Conservation (phyloP, 441 rosid genomes). For the Populus tomentosa region DNA sequence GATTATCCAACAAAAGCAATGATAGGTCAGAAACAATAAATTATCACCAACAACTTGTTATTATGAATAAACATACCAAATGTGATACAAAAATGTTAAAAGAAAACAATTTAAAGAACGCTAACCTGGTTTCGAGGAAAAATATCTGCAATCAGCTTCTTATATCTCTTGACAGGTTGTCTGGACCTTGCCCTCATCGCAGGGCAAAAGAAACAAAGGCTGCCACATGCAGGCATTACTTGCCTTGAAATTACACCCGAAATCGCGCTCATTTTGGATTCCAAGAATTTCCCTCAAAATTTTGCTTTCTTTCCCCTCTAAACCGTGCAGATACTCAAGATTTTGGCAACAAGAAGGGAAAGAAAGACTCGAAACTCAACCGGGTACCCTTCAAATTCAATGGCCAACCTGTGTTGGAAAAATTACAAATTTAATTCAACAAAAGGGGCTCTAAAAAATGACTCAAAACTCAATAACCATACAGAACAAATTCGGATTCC, state of each 20-base stretch:
- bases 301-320: constrained; percentile 46
- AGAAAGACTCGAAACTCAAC: constrained; percentile 34
- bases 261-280: constrained; percentile 48
- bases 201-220: constrained; percentile 90
- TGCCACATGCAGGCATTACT: constrained; percentile 87
- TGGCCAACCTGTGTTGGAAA: constrained; percentile 33
- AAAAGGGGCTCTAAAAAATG: not conserved
- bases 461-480: not conserved
- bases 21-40: not conserved
- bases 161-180: constrained; percentile 97
- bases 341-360: constrained; percentile 52
- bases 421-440: not conserved
- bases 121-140: constrained; percentile 85
- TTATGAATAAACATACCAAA: not conserved
- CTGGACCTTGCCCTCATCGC: constrained; percentile 86
- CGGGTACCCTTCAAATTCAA: constrained; percentile 23
- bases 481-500: not conserved
- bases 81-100: not conserved
- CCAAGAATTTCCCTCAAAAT: constrained; percentile 2
- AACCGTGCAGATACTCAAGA: constrained; percentile 35
- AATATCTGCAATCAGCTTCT: constrained; percentile 86
- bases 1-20: not conserved
- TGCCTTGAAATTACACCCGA: constrained; percentile 83
- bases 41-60: not conserved
- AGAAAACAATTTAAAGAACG: not conserved